A percentile compares a stretch with the other conserved stretches of the same genome.
Evolutionary conservation across 352 stramenopile species (phyloP).

Genomic region (Pythium dissimile): DNA sequence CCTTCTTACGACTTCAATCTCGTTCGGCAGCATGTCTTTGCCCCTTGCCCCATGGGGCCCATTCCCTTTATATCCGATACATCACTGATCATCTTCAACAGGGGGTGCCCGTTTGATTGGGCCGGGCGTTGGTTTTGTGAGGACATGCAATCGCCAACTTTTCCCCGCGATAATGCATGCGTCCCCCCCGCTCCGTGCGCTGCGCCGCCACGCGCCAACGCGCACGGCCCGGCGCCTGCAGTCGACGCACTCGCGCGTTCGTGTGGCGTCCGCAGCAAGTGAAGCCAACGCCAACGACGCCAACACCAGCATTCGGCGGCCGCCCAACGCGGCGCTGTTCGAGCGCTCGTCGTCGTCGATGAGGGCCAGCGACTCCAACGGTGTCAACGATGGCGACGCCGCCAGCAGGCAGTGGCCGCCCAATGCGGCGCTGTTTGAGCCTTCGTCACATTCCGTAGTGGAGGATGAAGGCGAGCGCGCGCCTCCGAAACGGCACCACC

Average conservation of each 20-base stretch:
- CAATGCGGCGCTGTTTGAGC: too few species aligned
- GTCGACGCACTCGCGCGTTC: slow-evolving; percentile 3
- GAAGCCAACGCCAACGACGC: neutral
- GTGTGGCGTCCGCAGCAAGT: too few species aligned
- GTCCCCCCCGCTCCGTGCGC: neutral
- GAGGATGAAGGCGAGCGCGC: too few species aligned
- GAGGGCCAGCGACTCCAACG: neutral
- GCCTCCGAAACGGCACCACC: too few species aligned
- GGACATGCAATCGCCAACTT: too few species aligned
- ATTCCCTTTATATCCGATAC: slow-evolving; percentile 6
- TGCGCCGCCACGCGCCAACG: too few species aligned
- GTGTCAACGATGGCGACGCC: neutral
- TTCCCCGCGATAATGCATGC: too few species aligned
- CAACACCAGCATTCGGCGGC: neutral
- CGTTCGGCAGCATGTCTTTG: slow-evolving; percentile 14
- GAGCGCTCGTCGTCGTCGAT: neutral
- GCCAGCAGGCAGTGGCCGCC: too few species aligned
- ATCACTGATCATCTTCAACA: neutral
- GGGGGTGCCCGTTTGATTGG: slow-evolving; percentile 11
- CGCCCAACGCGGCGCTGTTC: slow-evolving; percentile 19
- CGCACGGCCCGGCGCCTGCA: slow-evolving; percentile 10
- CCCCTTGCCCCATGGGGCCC: neutral
- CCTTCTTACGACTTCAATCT: slow-evolving; percentile 24
- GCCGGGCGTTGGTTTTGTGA: neutral
- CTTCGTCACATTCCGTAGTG: too few species aligned